Conservation (phyloP, 306 rosid species). For the Vicia villosa region DNA sequence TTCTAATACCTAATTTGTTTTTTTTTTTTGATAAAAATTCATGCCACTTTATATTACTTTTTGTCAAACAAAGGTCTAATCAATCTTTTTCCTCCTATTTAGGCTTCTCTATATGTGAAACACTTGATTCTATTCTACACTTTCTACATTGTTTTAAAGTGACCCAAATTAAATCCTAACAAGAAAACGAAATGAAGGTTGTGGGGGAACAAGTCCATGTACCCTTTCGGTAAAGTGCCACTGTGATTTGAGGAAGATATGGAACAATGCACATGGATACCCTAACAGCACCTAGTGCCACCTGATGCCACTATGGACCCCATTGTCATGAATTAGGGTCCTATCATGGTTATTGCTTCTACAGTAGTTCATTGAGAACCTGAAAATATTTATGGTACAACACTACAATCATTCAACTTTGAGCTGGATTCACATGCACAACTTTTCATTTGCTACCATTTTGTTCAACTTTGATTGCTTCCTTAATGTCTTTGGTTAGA, state of each 20-base stretch:
- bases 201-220: slow-evolving; percentile 34
- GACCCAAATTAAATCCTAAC: slow-evolving; percentile 11
- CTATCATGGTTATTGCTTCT: slow-evolving; percentile 18
- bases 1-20: too few species aligned
- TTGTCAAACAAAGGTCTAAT: slow-evolving; percentile 13
- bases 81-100: not conserved
- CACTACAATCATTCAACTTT: slow-evolving; percentile 31
- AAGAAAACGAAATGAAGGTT: slow-evolving; percentile 19
- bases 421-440: slow-evolving; percentile 38
- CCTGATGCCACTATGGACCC: slow-evolving; percentile 26
- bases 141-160: not conserved
- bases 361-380: not conserved
- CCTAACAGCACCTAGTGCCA: slow-evolving; percentile 21
- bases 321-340: slow-evolving; percentile 27
- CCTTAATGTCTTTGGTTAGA: not conserved
- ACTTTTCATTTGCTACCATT: not conserved
- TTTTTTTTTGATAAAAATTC: too few species aligned
- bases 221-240: slow-evolving; percentile 18
- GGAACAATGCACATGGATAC: slow-evolving; percentile 44
- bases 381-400: slow-evolving; percentile 33
- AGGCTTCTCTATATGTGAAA: not conserved
- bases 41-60: not conserved
- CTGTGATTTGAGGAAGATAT: slow-evolving; percentile 25
- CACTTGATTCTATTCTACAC: not conserved
- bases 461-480: not conserved